Conservation (phyloP, 192 early-diverging fungal genomes). For the Backusella luteola region DNA sequence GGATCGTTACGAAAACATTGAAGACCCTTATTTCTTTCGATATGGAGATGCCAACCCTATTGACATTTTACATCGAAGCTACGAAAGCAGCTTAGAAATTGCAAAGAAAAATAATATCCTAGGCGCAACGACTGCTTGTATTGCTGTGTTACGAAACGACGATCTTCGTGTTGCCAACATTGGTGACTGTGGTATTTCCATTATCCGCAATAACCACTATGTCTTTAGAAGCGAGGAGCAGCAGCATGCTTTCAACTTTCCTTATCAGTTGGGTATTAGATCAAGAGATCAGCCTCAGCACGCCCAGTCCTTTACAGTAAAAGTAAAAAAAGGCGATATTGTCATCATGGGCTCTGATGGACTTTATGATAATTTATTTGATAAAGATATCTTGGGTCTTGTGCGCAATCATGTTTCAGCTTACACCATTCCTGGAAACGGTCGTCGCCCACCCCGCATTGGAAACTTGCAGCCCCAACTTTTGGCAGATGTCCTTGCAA, state of each 20-base stretch:
- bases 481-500: constrained; percentile 79
- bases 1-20: constrained; percentile 84
- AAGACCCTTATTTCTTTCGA: constrained; percentile 74
- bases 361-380: constrained; percentile 97
- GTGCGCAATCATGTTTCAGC: constrained; percentile 29
- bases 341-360: constrained; percentile 93
- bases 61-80: constrained; percentile 75
- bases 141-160: constrained; percentile 87
- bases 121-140: constrained; percentile 89
- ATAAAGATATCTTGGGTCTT: constrained; percentile 86
- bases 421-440: constrained; percentile 24
- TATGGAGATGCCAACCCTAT: constrained; percentile 79
- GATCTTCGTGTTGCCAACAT: constrained; percentile 91
- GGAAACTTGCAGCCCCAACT: constrained; percentile 61
- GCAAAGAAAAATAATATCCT: constrained; percentile 68
- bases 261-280: constrained; percentile 90
- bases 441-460: constrained; percentile 49
- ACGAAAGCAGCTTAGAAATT: constrained; percentile 71
- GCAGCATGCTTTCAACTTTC: constrained; percentile 98
- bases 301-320: constrained; percentile 78
- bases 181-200: constrained; percentile 88
- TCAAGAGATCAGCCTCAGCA: constrained; percentile 75
- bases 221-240: constrained; percentile 95
- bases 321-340: constrained; percentile 89
- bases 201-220: constrained; percentile 83